A percentile compares a stretch with the other conserved stretches of the same genome.
Conservation (phyloP, 495 filamentous ascomycete species). For the Trichoderma erinaceum region DNA sequence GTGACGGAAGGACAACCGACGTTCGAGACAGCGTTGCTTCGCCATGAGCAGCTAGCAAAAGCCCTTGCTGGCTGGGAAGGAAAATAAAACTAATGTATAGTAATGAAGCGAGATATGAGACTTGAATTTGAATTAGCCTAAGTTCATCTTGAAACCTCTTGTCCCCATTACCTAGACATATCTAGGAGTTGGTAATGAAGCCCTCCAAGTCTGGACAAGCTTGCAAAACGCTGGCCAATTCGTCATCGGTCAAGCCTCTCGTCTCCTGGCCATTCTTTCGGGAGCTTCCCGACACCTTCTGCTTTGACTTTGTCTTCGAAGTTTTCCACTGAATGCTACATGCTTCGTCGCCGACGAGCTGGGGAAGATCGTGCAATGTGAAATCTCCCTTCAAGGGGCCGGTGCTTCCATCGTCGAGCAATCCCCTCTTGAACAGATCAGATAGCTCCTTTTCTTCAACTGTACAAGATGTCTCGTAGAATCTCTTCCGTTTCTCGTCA, state of each 20-base stretch:
- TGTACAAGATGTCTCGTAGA: background rate
- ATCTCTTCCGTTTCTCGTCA: background rate
- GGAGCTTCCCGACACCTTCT: background rate
- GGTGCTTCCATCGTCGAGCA: conserved; percentile 5
- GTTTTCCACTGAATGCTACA: conserved; percentile 1
- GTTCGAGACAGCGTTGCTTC: conserved; percentile 38
- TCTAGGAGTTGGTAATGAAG: background rate
- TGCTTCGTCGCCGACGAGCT: background rate
- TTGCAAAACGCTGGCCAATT: background rate
- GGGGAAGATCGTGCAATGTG: conserved; percentile 1
- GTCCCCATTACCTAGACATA: background rate
- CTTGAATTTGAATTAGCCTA: background rate
- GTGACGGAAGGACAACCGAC: conserved; percentile 26
- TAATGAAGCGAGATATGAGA: background rate
- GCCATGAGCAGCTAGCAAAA: conserved; percentile 35
- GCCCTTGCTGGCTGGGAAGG: conserved; percentile 20
- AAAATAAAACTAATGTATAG: background rate
- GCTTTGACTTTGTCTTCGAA: background rate
- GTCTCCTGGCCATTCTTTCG: background rate
- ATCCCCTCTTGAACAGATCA: background rate
- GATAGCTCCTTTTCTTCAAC: background rate
- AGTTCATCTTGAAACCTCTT: background rate
- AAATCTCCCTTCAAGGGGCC: background rate
- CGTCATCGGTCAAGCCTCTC: background rate
- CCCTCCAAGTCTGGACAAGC: conserved; percentile 2